phyloP scores from a whole-genome alignment of 306 rosid species.

The Carpinus fangiana region DNA sequence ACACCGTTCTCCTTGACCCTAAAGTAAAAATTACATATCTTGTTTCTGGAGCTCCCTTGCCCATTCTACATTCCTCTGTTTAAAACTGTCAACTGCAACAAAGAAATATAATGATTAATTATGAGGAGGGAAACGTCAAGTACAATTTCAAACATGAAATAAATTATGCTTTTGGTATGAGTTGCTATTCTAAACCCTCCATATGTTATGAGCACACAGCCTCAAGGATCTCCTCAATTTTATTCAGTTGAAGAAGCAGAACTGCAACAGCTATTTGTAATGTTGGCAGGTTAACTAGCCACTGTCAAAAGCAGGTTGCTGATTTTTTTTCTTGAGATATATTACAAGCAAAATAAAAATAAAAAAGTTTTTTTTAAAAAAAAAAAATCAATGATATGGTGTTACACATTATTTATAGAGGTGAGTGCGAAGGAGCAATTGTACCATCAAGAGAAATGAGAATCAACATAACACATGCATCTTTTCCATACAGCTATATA shows the following conservation, averaged over 20 bases:
- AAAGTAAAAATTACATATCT: conserved; percentile 62
- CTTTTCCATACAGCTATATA: not conserved
- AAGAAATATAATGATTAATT: not conserved
- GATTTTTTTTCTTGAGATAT: not conserved
- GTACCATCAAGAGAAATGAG: not conserved
- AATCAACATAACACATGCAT: not conserved
- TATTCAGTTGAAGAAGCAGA: not conserved
- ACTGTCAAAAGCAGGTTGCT: not conserved
- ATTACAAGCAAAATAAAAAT: not conserved
- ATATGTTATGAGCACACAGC: not conserved
- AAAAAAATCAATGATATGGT: not conserved
- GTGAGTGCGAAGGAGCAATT: not conserved
- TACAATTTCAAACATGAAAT: not conserved
- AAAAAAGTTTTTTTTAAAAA: not conserved
- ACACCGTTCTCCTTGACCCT: conserved; percentile 68
- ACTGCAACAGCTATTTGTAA: not conserved
- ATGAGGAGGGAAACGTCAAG: not conserved
- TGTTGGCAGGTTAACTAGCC: not conserved
- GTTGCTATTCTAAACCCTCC: not conserved
- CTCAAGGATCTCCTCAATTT: not conserved
- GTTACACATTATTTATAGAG: not conserved
- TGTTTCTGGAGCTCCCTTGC: conserved; percentile 46
- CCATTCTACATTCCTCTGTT: conserved; percentile 44
- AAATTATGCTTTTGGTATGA: not conserved
- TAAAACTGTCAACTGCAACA: conserved; percentile 53